These are phyloP conservation scores for Bipolaris sorokiniana DNA, from an alignment of 2,329 filamentous ascomycete species.

Conservation along the genomic window DNA sequence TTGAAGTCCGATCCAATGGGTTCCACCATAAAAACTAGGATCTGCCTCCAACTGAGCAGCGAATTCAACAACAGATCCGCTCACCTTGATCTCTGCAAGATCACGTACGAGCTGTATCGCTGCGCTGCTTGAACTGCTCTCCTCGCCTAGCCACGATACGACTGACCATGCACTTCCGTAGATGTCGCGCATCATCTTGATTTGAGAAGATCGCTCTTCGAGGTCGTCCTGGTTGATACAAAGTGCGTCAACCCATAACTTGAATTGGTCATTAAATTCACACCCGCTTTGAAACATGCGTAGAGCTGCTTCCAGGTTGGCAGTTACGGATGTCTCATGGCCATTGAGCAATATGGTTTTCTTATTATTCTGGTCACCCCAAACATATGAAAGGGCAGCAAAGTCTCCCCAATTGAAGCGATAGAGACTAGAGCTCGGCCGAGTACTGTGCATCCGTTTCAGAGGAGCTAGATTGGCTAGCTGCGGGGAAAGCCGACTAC, in stretches of 20 bases:
- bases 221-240: slow-evolving; percentile 2
- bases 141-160: neutral
- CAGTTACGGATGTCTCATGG: neutral
- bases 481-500: neutral
- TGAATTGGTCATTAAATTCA: neutral
- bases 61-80: neutral
- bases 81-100: neutral
- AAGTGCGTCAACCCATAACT: neutral
- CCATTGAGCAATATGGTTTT: neutral
- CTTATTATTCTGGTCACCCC: neutral
- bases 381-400: neutral
- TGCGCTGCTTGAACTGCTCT: neutral
- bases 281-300: neutral
- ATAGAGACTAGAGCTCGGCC: neutral
- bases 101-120: neutral
- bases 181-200: neutral
- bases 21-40: neutral
- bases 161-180: slow-evolving; percentile 4
- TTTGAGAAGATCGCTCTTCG: neutral
- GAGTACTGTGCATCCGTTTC: neutral
- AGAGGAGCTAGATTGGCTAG: neutral
- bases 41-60: neutral
- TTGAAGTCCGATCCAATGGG: neutral
- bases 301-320: neutral
- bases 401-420: slow-evolving; percentile 2